Percentiles rank a stretch among this genome's conserved stretches.
These are phyloP conservation scores for Aspergillus taichungensis DNA, from an alignment of 495 filamentous ascomycete genomes.

Conservation along the genomic window DNA sequence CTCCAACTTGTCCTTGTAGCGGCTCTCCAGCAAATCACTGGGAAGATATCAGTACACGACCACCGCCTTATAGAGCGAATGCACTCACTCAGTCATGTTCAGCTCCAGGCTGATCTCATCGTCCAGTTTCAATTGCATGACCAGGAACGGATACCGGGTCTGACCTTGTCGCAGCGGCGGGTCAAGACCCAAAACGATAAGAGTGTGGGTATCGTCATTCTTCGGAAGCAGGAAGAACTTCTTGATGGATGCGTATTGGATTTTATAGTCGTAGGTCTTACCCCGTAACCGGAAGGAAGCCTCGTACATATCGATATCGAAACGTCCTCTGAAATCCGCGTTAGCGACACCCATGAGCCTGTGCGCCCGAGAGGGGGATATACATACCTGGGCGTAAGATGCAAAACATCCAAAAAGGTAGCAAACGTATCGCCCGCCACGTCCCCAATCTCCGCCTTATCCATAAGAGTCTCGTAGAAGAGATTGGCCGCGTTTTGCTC, in stretches of 20 bases:
- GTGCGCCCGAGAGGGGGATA: neutral
- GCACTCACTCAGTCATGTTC: constrained; percentile 84
- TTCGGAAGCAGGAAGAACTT: constrained; percentile 98
- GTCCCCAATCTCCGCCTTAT: constrained; percentile 98
- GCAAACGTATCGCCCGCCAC: constrained; percentile 96
- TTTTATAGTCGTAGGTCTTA: constrained; percentile 99
- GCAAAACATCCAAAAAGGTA: constrained; percentile 92
- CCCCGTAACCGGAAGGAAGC: constrained; percentile 93
- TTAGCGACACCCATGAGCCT: constrained; percentile 6
- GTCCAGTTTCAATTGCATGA: constrained; percentile 98
- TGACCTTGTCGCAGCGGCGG: constrained; percentile 95
- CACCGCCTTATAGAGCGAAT: neutral
- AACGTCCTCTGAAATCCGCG: constrained; percentile 69
- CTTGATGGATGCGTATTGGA: constrained; percentile 93
- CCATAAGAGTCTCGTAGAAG: constrained; percentile 95
- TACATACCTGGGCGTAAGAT: constrained; percentile 86
- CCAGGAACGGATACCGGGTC: constrained; percentile 95
- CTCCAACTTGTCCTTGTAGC: constrained; percentile 83
- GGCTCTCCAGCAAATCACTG: constrained; percentile 58
- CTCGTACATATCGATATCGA: constrained; percentile 99
- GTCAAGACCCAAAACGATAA: constrained; percentile 92
- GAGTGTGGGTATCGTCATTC: constrained; percentile 88
- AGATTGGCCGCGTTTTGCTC: constrained; percentile 89
- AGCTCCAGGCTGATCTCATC: constrained; percentile 95
- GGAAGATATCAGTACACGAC: constrained; percentile 8